phyloP scores from a whole-genome alignment of 2,329 filamentous ascomycete species.

The Hymenoscyphus infarciens region DNA sequence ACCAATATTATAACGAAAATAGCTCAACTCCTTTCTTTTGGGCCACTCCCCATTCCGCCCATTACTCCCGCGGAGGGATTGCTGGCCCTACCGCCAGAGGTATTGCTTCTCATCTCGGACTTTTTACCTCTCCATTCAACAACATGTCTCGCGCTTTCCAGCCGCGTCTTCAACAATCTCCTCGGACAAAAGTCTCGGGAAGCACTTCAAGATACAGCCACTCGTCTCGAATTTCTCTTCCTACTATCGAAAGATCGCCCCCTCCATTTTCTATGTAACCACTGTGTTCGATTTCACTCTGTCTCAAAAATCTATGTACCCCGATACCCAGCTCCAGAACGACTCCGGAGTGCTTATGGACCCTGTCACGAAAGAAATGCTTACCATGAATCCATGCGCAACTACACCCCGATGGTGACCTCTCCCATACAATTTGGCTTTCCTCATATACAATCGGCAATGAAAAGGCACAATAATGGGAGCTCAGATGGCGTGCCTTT shows the following conservation, averaged over 20 bases:
- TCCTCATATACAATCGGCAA: neutral
- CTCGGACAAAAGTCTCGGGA: neutral
- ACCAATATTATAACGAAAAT: neutral
- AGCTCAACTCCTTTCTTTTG: neutral
- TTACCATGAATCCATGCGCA: neutral
- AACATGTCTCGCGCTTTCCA: neutral
- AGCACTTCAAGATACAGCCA: neutral
- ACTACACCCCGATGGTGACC: neutral
- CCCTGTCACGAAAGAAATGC: neutral
- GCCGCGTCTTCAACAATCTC: neutral
- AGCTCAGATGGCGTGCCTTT: neutral
- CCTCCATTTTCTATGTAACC: neutral
- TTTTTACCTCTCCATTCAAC: neutral
- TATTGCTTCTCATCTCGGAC: neutral
- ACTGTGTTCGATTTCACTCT: neutral
- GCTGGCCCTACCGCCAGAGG: neutral
- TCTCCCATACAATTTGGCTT: neutral
- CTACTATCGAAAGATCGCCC: neutral
- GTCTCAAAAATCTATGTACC: neutral
- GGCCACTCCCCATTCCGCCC: neutral
- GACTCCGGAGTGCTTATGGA: neutral
- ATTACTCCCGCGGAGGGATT: neutral
- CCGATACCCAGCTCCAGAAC: neutral
- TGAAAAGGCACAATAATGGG: neutral
- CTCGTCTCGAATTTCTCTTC: conserved; percentile 1